Conservation (phyloP, 495 filamentous ascomycete species). For the Penicillium angulare region DNA sequence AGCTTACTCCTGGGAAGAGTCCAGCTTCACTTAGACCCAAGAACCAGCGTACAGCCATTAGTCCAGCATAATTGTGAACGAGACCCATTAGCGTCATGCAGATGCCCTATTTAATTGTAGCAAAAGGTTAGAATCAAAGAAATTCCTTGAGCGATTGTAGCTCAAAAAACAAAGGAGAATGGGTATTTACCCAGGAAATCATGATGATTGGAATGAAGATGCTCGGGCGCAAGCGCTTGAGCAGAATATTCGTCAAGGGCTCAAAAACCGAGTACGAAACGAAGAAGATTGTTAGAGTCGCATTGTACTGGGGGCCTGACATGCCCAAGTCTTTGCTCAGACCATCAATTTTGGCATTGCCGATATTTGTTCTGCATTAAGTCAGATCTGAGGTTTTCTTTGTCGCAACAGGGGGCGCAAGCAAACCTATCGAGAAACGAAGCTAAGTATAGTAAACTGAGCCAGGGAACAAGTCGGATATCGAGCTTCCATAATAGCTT, state of each 20-base stretch:
- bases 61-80: slow-evolving; percentile 70
- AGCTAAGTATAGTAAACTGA: slow-evolving; percentile 80
- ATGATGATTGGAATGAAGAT: slow-evolving; percentile 66
- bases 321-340: slow-evolving; percentile 64
- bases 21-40: slow-evolving; percentile 83
- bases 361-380: slow-evolving; percentile 63
- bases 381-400: not conserved
- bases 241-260: slow-evolving; percentile 81
- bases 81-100: slow-evolving; percentile 85
- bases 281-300: slow-evolving; percentile 83
- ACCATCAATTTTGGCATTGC: slow-evolving; percentile 83
- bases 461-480: slow-evolving; percentile 71
- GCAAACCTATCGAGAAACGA: slow-evolving; percentile 73
- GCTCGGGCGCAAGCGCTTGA: slow-evolving; percentile 73
- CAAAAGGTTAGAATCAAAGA: not conserved
- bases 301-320: slow-evolving; percentile 70
- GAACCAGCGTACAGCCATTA: slow-evolving; percentile 83
- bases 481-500: slow-evolving; percentile 71
- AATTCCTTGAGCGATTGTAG: not conserved
- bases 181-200: slow-evolving; percentile 47
- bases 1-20: slow-evolving; percentile 83
- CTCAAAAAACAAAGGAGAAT: too few species aligned
- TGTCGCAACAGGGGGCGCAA: not conserved
- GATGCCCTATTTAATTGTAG: too few species aligned
- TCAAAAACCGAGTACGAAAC: slow-evolving; percentile 86